Base-by-base conservation (phyloP, 805 yeast genomes). In the Candida glaebosa region DNA sequence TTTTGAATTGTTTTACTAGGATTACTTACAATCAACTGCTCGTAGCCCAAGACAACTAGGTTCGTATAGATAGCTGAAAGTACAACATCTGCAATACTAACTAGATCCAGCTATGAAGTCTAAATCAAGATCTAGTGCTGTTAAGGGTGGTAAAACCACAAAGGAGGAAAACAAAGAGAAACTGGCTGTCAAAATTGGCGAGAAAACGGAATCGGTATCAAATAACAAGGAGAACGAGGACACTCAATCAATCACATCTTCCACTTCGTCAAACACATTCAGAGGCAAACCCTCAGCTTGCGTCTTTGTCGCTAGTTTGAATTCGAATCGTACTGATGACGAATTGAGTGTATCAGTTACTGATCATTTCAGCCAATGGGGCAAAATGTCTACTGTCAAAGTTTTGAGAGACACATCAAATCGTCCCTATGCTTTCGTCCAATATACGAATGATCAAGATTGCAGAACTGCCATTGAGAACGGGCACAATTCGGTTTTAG, bases 381-480 rank as follows among this genome's bases (percentile, higher is more conserved):
- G 96, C 5, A 67, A 73, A 32, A 66, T 87, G 31, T 72, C 81
- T 2, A 66, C 83, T 17, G 95, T 87, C 12, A 89, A 89, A 56
- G 96, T 89, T 2, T 70, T 89, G 44, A 71, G 96, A 40, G 96
- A 89, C 64, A 79, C 84, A 12, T 72, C 80, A 17, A 84, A 84
- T 54, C 45, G 96, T 36, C 97, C 97, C 2, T 89, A 89, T 63
- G 96, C 96, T 0, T 89, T 89, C 72, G 96, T 89, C 35, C 96
- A 89, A 64, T 89, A 85, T 58, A 69, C 78, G 6, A 78, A 68
- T 42, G 93, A 84, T 48, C 68, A 63, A 6, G 91, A 84, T 49
- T 89, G 95, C 3, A 70, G 73, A 46, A 56, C 48, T 3, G 96
- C 96, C 1, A 73, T 88, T 40, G 61, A 58, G 15, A 70, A 71